These are phyloP conservation scores for Odontarrhena argentea DNA, from an alignment of 345 rosid genomes.

Conservation along the genomic window DNA sequence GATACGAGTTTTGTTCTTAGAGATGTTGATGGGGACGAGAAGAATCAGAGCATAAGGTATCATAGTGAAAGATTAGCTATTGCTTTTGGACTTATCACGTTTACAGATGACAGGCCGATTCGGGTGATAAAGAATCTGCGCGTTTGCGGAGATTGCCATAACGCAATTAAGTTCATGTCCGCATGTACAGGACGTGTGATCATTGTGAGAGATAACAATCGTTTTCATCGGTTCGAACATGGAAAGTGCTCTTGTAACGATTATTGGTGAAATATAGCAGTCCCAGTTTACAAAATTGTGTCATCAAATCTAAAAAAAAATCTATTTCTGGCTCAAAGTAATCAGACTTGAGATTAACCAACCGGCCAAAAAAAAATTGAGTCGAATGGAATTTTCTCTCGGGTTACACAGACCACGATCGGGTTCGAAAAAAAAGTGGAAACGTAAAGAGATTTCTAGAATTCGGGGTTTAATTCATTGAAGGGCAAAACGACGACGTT, in stretches of 20 bases:
- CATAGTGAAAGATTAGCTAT: slow-evolving; percentile 86
- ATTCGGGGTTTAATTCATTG: background rate
- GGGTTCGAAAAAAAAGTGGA: background rate
- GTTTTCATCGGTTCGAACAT: slow-evolving; percentile 81
- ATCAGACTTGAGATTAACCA: too few species aligned
- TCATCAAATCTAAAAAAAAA: too few species aligned
- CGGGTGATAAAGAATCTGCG: slow-evolving; percentile 87
- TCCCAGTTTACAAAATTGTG: too few species aligned
- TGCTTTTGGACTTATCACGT: slow-evolving; percentile 70
- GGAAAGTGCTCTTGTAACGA: slow-evolving; percentile 90
- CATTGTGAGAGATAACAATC: slow-evolving; percentile 77
- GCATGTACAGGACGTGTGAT: slow-evolving; percentile 74
- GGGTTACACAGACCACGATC: background rate
- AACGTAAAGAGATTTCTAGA: slow-evolving; percentile 23
- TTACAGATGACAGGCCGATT: slow-evolving; percentile 64
- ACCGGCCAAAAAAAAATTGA: too few species aligned
- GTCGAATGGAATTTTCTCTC: background rate
- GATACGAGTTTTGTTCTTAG: slow-evolving; percentile 80
- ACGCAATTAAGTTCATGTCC: slow-evolving; percentile 82
- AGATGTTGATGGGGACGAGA: slow-evolving; percentile 72
- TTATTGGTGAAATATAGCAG: slow-evolving; percentile 61
- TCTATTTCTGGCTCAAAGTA: too few species aligned
- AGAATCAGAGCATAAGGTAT: slow-evolving; percentile 67
- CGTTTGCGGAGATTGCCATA: slow-evolving; percentile 88
- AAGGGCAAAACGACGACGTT: slow-evolving; percentile 40